Conservation (phyloP, 129 eudicot species). For the Solidago caesia region DNA sequence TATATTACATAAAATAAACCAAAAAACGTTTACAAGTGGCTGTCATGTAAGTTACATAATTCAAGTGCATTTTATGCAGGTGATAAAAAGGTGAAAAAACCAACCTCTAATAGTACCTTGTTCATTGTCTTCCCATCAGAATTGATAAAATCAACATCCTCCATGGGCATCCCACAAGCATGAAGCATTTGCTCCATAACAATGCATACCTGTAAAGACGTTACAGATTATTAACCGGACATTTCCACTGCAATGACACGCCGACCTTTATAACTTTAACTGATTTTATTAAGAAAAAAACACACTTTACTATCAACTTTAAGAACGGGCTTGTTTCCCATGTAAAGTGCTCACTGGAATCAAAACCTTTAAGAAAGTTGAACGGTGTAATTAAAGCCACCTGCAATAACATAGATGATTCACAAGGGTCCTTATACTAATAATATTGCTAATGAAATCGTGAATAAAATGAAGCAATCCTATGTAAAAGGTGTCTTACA, state of each 20-base stretch:
- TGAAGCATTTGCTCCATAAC: constrained; percentile 96
- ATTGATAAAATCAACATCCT: constrained; percentile 92
- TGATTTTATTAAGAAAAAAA: not conserved
- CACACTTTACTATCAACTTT: constrained; percentile 93
- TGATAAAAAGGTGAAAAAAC: constrained; percentile 6
- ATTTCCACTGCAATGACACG: not conserved
- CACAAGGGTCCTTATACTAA: not conserved
- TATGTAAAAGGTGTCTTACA: constrained; percentile 46
- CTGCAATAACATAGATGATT: constrained; percentile 33
- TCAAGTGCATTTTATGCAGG: not conserved
- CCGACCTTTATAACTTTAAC: not conserved
- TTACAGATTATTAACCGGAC: not conserved
- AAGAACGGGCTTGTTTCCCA: constrained; percentile 88
- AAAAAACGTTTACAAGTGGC: too few species aligned
- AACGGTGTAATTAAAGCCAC: constrained; percentile 88
- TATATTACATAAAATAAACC: not conserved
- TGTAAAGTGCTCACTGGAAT: constrained; percentile 92
- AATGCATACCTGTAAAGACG: constrained; percentile 57
- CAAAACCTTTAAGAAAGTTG: constrained; percentile 81
- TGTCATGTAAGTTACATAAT: too few species aligned
- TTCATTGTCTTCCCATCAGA: constrained; percentile 87
- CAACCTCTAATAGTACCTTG: constrained; percentile 72
- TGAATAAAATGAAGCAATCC: not conserved
- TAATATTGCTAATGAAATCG: not conserved
- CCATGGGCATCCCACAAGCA: constrained; percentile 81